These are phyloP conservation scores for Lojkania enalia DNA, from an alignment of 2,329 filamentous ascomycete species.

Conservation along the genomic window DNA sequence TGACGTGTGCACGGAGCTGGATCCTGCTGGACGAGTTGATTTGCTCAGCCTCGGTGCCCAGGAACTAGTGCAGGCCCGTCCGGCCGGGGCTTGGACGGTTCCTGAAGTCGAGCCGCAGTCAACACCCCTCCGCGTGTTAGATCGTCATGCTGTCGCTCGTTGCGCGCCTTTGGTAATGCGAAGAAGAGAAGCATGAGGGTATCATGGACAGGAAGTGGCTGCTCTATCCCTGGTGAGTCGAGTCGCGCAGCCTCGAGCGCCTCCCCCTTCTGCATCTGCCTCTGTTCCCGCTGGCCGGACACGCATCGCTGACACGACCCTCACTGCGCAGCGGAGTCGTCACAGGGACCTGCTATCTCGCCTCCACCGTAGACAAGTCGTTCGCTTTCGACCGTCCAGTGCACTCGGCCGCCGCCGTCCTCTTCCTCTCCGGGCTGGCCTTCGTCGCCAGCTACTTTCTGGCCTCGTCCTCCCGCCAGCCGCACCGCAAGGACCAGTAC, in stretches of 20 bases:
- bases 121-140: too few species aligned
- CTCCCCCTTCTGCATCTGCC: constrained; percentile 12
- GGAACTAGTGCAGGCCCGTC: too few species aligned
- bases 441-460: constrained; percentile 33
- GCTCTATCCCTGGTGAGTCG: constrained; percentile 38
- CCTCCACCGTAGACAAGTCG: constrained; percentile 34
- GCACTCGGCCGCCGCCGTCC: constrained; percentile 35
- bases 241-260: constrained; percentile 4
- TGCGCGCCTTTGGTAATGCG: too few species aligned
- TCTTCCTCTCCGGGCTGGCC: constrained; percentile 38
- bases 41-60: too few species aligned
- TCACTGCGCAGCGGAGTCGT: constrained; percentile 39
- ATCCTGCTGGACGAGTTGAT: too few species aligned
- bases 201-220: constrained; percentile 43
- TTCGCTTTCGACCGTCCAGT: constrained; percentile 44
- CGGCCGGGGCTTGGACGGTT: too few species aligned
- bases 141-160: too few species aligned
- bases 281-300: constrained; percentile 9
- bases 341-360: constrained; percentile 38
- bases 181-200: constrained; percentile 39
- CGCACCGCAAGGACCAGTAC: constrained; percentile 26
- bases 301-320: too few species aligned
- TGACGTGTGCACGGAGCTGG: too few species aligned
- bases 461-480: constrained; percentile 20
- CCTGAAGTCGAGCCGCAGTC: too few species aligned